Evolutionary conservation across 2,329 filamentous ascomycete species (phyloP).

Genomic region (Fusarium torulosum): DNA sequence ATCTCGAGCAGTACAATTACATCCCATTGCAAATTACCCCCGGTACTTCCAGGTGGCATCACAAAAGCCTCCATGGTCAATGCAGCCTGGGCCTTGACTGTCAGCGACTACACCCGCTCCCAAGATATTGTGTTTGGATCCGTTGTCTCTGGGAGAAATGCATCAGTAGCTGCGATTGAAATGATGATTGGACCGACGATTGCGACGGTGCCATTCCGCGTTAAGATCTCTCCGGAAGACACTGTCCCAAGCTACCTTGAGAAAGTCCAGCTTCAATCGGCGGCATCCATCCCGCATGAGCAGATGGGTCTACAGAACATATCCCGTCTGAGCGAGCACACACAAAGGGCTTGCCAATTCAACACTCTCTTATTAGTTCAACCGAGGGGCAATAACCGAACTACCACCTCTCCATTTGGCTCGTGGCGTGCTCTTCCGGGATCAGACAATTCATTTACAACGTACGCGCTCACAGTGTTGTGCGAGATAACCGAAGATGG

Average conservation of each 20-base stretch:
- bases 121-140: constrained; percentile 1
- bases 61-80: background rate
- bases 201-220: constrained; percentile 47
- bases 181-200: constrained; percentile 49
- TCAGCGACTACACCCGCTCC: background rate
- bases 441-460: background rate
- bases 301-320: background rate
- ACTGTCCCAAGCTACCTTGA: background rate
- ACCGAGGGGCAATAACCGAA: background rate
- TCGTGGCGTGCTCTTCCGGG: background rate
- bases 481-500: background rate
- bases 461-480: background rate
- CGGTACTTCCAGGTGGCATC: constrained; percentile 19
- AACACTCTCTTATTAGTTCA: background rate
- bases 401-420: background rate
- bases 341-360: background rate
- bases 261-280: background rate
- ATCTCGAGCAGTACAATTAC: background rate
- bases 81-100: background rate
- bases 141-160: background rate
- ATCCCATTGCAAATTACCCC: background rate
- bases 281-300: background rate
- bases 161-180: background rate
- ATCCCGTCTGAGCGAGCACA: background rate
- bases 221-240: constrained; percentile 3